Percentiles rank a stretch among this genome's conserved stretches.
phyloP scores from a whole-genome alignment of 805 yeast species.

The Clavispora asparagi region DNA sequence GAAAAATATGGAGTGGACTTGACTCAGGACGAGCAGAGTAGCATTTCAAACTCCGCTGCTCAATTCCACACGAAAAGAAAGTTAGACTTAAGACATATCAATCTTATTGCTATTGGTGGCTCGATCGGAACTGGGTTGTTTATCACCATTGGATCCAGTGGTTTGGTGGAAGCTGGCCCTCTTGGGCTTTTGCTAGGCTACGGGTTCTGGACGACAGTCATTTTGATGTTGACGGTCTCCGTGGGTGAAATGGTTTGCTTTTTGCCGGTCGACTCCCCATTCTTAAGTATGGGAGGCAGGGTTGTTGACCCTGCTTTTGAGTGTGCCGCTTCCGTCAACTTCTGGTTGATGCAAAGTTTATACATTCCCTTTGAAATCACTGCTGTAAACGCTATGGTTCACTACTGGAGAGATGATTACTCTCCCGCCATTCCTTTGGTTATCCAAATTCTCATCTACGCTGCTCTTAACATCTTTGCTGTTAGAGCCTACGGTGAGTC shows the following conservation, averaged over 20 bases:
- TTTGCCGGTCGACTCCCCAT: conserved; percentile 33
- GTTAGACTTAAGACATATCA: conserved; percentile 28
- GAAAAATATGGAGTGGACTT: conserved; percentile 8
- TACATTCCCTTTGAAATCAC: conserved; percentile 22
- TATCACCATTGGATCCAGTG: conserved; percentile 30
- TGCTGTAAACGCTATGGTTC: conserved; percentile 49
- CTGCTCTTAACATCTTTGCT: conserved; percentile 56
- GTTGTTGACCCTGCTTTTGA: conserved; percentile 35
- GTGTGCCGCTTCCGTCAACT: conserved; percentile 30
- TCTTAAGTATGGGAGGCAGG: conserved; percentile 33
- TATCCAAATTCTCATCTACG: conserved; percentile 38
- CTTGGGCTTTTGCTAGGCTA: conserved; percentile 27
- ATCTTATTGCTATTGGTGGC: conserved; percentile 38
- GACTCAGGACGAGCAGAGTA: conserved; percentile 4
- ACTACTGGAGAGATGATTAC: conserved; percentile 47
- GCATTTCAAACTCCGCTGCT: neutral
- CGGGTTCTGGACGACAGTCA: conserved; percentile 25
- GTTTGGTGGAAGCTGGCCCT: conserved; percentile 31
- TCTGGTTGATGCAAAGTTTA: conserved; percentile 39
- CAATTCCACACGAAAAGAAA: conserved; percentile 9
- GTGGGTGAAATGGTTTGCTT: conserved; percentile 36
- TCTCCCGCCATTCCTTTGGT: conserved; percentile 44
- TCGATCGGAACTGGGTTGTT: conserved; percentile 36
- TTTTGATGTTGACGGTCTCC: conserved; percentile 29
- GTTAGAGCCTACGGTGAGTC: conserved; percentile 75